Evolutionary conservation across 2,329 filamentous ascomycete genomes (phyloP), one percentile per base, ranked within the genome.

Genomic region (Exophiala calicioides): DNA sequence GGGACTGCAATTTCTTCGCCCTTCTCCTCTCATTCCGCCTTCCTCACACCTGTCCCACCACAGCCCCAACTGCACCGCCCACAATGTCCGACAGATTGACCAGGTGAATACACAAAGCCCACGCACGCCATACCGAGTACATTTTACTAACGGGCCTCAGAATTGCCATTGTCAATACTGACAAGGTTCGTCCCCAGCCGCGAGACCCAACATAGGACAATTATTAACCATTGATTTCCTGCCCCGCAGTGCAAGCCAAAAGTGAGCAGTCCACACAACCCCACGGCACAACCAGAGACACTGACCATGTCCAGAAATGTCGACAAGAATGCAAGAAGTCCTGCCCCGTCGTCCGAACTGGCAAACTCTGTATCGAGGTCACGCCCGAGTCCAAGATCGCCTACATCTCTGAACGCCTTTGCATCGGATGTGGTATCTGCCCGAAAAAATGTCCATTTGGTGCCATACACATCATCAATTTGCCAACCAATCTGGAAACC

Each of bases 401-500:
- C 68, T 98, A 96, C 79, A 95, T 98, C 65, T 97, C 91, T 58
- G 93, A 98, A 72, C 83, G 82, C 56, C 82, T 96, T 54, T 96
- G 91, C 69, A 96, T 97, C 64, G 93, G 93, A 71, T 98, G 94
- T 67, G 94, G 93, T 84, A 98, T 98, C 75, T 98, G 94, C 72
- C 90, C 91, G 33, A 98, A 98, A 78, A 97, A 97, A 72, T 98
- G 93, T 71, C 93, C 93, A 12, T 98, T 98, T 72, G 86, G 90
- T 66, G 93, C 93, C 58, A 98, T 98, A 74, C 94, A 91, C 70
- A 98, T 98, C 71, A 98, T 98, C 89, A 98, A 98, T 77, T 77
- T 98, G 78, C 93, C 94, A 61, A 98, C 93, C 69, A 98, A 98
- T 74, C 86, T 98, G 71, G 93, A 98, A 72, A 94, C 86, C 58